Evolutionary conservation across 2,329 filamentous ascomycete species (phyloP).

Genomic region (Ambrosiella xylebori): DNA sequence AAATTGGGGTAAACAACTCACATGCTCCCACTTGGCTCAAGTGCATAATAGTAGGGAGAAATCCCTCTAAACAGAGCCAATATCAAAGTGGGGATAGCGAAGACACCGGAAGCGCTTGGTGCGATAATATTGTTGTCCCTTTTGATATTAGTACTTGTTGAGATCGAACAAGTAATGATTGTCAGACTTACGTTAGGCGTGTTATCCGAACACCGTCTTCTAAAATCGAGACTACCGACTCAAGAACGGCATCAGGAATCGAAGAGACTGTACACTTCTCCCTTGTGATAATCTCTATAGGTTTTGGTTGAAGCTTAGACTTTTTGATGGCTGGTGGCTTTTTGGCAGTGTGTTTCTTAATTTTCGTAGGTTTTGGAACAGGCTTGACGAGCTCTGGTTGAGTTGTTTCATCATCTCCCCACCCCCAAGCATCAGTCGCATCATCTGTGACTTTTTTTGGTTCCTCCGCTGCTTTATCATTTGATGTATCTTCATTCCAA

Average conservation of each 20-base stretch:
- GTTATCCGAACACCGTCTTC: conserved; percentile 46
- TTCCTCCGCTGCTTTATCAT: conserved; percentile 34
- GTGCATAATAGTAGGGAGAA: conserved; percentile 55
- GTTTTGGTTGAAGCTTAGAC: conserved; percentile 18
- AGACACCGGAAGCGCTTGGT: conserved; percentile 50
- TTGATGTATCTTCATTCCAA: conserved; percentile 40
- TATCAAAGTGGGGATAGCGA: conserved; percentile 52
- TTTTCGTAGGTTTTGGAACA: not conserved
- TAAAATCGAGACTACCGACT: conserved; percentile 41
- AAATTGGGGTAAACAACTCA: conserved; percentile 21
- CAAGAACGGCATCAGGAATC: conserved; percentile 63
- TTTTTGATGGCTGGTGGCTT: conserved; percentile 13
- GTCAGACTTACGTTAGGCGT: conserved; percentile 26
- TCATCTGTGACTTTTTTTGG: conserved; percentile 20
- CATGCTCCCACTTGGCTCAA: conserved; percentile 46
- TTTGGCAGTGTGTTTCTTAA: not conserved
- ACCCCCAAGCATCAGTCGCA: conserved; percentile 60
- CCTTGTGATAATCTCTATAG: conserved; percentile 55
- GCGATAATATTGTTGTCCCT: conserved; percentile 39
- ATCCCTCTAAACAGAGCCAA: conserved; percentile 68
- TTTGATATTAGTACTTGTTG: conserved; percentile 17
- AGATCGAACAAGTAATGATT: not conserved
- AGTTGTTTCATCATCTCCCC: conserved; percentile 46
- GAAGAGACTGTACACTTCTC: conserved; percentile 82
- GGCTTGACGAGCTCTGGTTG: not conserved